These are phyloP conservation scores for Chloris gayana DNA, from an alignment of 176 grass and related monocot genomes.

Conservation along the genomic window DNA sequence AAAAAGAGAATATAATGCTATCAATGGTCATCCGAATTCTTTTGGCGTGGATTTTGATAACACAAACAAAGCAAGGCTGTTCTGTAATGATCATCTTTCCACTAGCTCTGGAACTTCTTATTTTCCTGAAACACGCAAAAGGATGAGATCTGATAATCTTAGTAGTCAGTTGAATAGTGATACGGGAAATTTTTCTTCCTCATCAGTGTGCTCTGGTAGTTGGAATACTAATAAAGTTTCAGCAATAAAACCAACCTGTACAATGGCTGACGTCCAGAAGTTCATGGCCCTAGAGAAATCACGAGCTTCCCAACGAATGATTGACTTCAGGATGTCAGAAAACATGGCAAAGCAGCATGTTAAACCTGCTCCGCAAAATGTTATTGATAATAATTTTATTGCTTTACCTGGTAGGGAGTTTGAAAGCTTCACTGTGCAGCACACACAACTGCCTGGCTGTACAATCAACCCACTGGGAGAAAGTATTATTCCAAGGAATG, in stretches of 20 bases:
- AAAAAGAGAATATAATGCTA: conserved; percentile 59
- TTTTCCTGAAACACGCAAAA: conserved; percentile 51
- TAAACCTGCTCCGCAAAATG: conserved; percentile 9
- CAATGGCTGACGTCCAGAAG: conserved; percentile 51
- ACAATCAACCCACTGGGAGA: conserved; percentile 19
- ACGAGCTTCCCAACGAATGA: conserved; percentile 21
- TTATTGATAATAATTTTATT: conserved; percentile 2
- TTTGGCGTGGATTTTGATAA: conserved; percentile 34
- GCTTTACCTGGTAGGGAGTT: conserved; percentile 40
- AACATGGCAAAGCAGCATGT: conserved; percentile 29
- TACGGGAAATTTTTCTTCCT: conserved; percentile 31
- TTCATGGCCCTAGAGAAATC: conserved; percentile 46
- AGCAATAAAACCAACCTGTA: conserved; percentile 29
- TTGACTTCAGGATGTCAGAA: conserved; percentile 27
- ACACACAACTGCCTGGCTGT: conserved; percentile 29
- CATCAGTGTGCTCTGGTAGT: conserved; percentile 21
- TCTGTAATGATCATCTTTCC: conserved; percentile 23
- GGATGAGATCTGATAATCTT: conserved; percentile 47
- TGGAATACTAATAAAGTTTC: conserved; percentile 35
- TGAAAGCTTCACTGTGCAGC: conserved; percentile 20
- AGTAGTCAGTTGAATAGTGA: conserved; percentile 27
- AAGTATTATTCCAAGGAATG: conserved; percentile 32
- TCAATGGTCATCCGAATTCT: conserved; percentile 41
- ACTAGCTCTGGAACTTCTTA: conserved; percentile 17
- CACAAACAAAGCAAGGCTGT: not conserved